Base-by-base conservation (phyloP, 148 eudicot genomes). In the Mesembryanthemum crystallinum region DNA sequence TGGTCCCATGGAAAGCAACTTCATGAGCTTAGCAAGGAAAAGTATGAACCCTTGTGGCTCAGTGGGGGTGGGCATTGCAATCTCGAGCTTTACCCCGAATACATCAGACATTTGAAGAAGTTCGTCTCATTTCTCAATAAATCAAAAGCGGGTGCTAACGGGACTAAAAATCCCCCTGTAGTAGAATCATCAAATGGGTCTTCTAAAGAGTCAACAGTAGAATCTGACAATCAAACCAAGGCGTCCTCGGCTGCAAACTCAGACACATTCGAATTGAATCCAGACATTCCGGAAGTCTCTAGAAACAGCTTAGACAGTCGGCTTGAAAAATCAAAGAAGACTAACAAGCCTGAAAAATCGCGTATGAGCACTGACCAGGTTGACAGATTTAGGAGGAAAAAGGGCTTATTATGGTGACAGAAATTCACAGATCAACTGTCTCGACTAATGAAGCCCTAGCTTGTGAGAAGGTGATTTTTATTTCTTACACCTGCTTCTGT, bases 61-160 rank as follows among this genome's bases (percentile, higher is more conserved):
- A 88, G 72, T 76, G 98, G 98, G 11, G 98, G 98, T 69, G 97
- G 97, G 15, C 98, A 94, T 79, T 90, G 96, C 83, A 92, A 94
- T 76, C 97, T 94, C 29, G 98, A 94, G 85, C 86, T 94, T 45
- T 94, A 85, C 76, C 95, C 98, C 1, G 97, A 94, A 70, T 94
- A 82, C 87, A 87, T 94, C 59, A 85, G 84, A 78, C 96, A 94
- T 78, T 80, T 92, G 73, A 94, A 90, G 80, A 92, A 88, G 78
- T 94, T 87, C 66, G 96, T 94, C 49, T 78, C 87, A 24, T 82
- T 80, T 24, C 91, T 94, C 63, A 85, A 82, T 70, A 94, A 92
- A 78, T 67, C 87, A 23, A 92, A 79, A 77, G 35, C 85, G 30
- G 68, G 80, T 49, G 54, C 85, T 24, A 78, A 70, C 8, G 78